phyloP scores from a whole-genome alignment of 2,329 filamentous ascomycete genomes.

The Aaosphaeria pasadenensis region DNA sequence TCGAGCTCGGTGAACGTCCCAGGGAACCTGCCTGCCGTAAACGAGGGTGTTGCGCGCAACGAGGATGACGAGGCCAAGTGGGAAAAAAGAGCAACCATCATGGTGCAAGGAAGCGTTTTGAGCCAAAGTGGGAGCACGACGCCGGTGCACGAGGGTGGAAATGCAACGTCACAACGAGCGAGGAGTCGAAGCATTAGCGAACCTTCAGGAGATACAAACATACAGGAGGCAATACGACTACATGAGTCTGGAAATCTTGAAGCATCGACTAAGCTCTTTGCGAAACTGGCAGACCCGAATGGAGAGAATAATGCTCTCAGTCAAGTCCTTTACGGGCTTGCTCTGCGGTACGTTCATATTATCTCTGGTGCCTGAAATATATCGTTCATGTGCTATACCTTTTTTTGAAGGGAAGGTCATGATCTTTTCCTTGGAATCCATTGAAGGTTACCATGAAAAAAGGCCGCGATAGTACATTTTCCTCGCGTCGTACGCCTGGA shows the following conservation, averaged over 20 bases:
- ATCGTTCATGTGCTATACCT: neutral
- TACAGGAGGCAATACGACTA: constrained; percentile 91
- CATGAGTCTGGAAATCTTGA: constrained; percentile 73
- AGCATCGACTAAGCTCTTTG: constrained; percentile 82
- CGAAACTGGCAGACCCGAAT: constrained; percentile 73
- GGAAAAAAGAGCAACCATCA: constrained; percentile 89
- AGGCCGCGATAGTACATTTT: neutral
- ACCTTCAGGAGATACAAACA: constrained; percentile 53
- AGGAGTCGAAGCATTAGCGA: constrained; percentile 32
- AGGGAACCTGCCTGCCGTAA: constrained; percentile 73
- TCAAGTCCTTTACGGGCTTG: constrained; percentile 93
- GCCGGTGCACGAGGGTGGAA: constrained; percentile 18
- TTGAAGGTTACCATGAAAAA: too few relatives aligned
- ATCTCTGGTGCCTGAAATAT: too few relatives aligned
- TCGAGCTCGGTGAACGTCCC: constrained; percentile 73
- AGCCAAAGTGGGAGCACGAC: constrained; percentile 34
- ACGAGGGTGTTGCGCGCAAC: constrained; percentile 39
- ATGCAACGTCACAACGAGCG: constrained; percentile 12
- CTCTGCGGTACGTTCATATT: constrained; percentile 62
- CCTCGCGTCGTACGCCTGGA: neutral
- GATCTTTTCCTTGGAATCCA: too few relatives aligned
- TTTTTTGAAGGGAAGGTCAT: neutral
- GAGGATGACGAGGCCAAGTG: constrained; percentile 62
- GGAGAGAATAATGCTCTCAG: constrained; percentile 90
- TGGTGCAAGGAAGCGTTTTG: constrained; percentile 61